phyloP scores from a whole-genome alignment of 331 rosid genomes.

The Ulmus americana region DNA sequence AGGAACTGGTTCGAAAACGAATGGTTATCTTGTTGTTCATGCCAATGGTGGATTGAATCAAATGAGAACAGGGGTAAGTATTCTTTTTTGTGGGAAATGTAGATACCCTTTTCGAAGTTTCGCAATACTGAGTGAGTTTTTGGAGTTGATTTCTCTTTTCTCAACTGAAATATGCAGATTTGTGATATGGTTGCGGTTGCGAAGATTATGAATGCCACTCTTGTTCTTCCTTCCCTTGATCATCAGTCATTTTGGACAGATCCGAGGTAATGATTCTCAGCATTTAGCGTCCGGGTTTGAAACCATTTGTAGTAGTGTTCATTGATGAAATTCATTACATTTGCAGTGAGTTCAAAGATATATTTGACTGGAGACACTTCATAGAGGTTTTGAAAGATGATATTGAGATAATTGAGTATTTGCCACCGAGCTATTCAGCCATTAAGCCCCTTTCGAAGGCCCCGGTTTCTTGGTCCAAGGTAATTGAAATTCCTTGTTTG shows the following conservation, averaged over 20 bases:
- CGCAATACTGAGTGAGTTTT: not conserved
- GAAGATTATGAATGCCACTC: constrained; percentile 89
- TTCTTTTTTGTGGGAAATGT: not conserved
- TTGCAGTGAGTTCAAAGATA: constrained; percentile 90
- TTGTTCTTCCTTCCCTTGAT: constrained; percentile 90
- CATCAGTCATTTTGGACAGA: constrained; percentile 97
- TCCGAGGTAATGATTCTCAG: constrained; percentile 58
- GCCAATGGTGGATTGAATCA: constrained; percentile 99
- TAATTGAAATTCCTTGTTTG: constrained; percentile 2
- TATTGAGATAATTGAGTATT: constrained; percentile 61
- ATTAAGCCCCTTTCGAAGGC: constrained; percentile 61
- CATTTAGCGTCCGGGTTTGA: not conserved
- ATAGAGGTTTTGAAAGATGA: constrained; percentile 62
- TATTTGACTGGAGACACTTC: constrained; percentile 95
- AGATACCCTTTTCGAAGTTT: not conserved
- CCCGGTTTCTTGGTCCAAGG: constrained; percentile 99
- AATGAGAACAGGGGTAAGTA: constrained; percentile 94
- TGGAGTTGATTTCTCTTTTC: constrained; percentile 22
- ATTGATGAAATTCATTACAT: not conserved
- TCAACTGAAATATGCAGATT: constrained; percentile 48
- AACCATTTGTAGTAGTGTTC: too few species aligned
- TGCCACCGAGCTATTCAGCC: constrained; percentile 58
- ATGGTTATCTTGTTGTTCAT: constrained; percentile 84
- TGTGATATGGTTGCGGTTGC: constrained; percentile 99
- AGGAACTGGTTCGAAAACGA: constrained; percentile 51